These are phyloP conservation scores for Saccharomycopsis oosterbeekiorum DNA, from an alignment of 805 yeast genomes.

Conservation along the genomic window DNA sequence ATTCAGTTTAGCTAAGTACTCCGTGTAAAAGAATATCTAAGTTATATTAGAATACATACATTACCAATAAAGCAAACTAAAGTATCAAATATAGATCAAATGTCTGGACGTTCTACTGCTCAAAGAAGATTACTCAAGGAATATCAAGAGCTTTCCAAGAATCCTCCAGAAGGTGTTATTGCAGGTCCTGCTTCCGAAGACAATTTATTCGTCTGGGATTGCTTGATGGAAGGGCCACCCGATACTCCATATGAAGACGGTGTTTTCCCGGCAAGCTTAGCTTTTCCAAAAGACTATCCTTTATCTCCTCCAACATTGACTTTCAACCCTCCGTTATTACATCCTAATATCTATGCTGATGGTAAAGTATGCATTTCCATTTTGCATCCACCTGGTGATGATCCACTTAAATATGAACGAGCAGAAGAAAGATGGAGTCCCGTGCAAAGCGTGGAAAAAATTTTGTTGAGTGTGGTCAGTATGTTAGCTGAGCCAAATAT, in stretches of 20 bases:
- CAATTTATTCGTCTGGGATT: constrained; percentile 73
- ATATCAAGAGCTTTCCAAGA: constrained; percentile 72
- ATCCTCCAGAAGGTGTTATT: constrained; percentile 89
- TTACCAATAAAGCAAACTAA: too few species aligned
- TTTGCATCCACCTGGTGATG: constrained; percentile 93
- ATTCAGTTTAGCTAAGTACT: too few species aligned
- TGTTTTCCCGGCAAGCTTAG: constrained; percentile 66
- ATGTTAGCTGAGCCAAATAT: constrained; percentile 97
- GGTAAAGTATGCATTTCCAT: constrained; percentile 96
- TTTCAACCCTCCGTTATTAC: constrained; percentile 74
- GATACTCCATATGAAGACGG: constrained; percentile 84
- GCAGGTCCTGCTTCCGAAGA: constrained; percentile 84
- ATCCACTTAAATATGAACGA: constrained; percentile 88
- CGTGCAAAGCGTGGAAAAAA: constrained; percentile 95
- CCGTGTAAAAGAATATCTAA: too few species aligned
- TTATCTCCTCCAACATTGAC: constrained; percentile 68
- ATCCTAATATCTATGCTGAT: constrained; percentile 89
- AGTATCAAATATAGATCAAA: background rate
- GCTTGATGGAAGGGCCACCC: constrained; percentile 72
- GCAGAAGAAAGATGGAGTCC: constrained; percentile 99
- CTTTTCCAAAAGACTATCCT: constrained; percentile 74
- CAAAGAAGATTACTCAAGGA: constrained; percentile 82
- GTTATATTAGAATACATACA: too few species aligned
- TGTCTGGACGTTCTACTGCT: constrained; percentile 44
- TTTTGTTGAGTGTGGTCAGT: constrained; percentile 81